phyloP scores from a whole-genome alignment of 2,329 filamentous ascomycete genomes.

The Allantophomopsis cytisporea region DNA sequence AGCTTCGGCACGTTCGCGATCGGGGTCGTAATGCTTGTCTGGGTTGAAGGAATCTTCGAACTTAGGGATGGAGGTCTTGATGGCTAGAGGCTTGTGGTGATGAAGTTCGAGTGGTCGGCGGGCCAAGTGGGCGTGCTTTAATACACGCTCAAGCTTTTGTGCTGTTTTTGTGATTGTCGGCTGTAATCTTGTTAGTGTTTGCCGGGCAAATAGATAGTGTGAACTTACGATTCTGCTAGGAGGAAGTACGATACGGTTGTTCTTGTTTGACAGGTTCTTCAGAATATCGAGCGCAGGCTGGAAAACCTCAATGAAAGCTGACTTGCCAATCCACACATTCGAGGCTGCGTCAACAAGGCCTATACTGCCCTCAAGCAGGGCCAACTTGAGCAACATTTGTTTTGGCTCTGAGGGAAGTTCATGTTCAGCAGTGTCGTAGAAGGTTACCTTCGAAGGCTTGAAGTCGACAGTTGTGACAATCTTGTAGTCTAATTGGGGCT shows the following conservation, averaged over 20 bases:
- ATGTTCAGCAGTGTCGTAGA: constrained; percentile 37
- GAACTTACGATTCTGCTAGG: constrained; percentile 11
- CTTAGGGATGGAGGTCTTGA: constrained; percentile 80
- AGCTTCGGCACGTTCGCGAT: constrained; percentile 75
- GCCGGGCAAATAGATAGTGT: background rate
- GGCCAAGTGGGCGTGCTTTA: constrained; percentile 46
- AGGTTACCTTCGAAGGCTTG: constrained; percentile 36
- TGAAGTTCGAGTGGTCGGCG: constrained; percentile 79
- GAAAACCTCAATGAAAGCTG: constrained; percentile 71
- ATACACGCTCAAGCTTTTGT: constrained; percentile 34
- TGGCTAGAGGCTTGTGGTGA: constrained; percentile 75
- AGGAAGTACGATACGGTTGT: constrained; percentile 36
- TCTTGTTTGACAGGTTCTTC: constrained; percentile 42
- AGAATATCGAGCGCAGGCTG: constrained; percentile 45
- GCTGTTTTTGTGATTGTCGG: constrained; percentile 9
- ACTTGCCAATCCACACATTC: constrained; percentile 59
- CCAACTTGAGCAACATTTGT: constrained; percentile 30
- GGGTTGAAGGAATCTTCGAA: constrained; percentile 95
- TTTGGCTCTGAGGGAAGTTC: constrained; percentile 10
- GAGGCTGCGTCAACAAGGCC: constrained; percentile 54
- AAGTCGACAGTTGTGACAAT: constrained; percentile 28
- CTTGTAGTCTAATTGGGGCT: constrained; percentile 35
- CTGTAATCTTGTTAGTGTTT: constrained; percentile 10
- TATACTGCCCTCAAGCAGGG: constrained; percentile 48
- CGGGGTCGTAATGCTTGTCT: constrained; percentile 91